Evolutionary conservation across 768 basidiomycete species (phyloP).

Genomic region (Tricholoma bakamatsutake): DNA sequence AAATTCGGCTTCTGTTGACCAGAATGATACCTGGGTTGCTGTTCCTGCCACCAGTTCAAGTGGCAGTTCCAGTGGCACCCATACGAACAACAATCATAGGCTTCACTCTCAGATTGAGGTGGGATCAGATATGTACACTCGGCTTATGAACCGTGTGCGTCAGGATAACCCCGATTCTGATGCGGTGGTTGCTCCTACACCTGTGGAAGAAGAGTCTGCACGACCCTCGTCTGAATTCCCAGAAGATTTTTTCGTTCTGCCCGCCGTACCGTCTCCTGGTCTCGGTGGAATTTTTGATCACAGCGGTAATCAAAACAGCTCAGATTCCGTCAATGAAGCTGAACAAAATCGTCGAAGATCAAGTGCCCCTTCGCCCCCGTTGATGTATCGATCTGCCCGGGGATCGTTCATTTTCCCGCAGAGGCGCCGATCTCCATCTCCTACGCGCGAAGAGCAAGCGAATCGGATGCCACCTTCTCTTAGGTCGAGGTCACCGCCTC

Average conservation of each 20-base stretch:
- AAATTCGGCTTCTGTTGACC: not conserved
- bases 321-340: not conserved
- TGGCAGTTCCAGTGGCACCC: not conserved
- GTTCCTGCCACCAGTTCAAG: not conserved
- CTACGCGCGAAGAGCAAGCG: not conserved
- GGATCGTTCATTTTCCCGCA: not conserved
- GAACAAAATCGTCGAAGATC: not conserved
- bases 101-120: not conserved
- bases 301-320: not conserved
- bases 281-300: slow-evolving; percentile 15
- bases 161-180: not conserved
- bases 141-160: not conserved
- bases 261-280: slow-evolving; percentile 14
- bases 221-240: not conserved
- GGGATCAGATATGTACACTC: not conserved
- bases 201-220: not conserved
- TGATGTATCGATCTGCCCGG: not conserved
- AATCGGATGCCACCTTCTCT: slow-evolving; percentile 2
- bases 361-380: not conserved
- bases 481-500: slow-evolving; percentile 4
- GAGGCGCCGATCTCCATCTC: slow-evolving; percentile 7
- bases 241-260: not conserved
- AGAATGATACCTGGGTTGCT: not conserved
- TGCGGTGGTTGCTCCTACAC: not conserved
- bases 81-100: not conserved